Percentiles rank a stretch among this genome's conserved stretches.
These are phyloP conservation scores for Lachnellula willkommii DNA, from an alignment of 2,329 filamentous ascomycete genomes.

Conservation along the genomic window DNA sequence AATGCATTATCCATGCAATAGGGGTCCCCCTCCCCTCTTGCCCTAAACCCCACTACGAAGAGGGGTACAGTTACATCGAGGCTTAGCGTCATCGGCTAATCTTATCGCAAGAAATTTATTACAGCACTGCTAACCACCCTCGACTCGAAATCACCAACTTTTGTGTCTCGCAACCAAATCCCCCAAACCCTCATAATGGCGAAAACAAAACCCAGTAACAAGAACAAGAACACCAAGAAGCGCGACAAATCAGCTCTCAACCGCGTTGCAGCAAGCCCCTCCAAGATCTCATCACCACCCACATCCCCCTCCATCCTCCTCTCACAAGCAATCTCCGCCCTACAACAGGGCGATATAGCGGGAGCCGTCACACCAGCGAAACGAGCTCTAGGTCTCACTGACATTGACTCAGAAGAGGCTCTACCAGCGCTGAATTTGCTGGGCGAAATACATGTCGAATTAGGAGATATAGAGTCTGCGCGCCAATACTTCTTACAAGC, in stretches of 20 bases:
- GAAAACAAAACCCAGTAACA: conserved; percentile 31
- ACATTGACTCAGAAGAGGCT: conserved; percentile 23
- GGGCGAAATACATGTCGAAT: conserved; percentile 35
- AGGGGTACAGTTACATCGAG: too few relatives aligned
- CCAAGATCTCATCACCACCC: conserved; percentile 23
- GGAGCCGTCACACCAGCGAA: conserved; percentile 27
- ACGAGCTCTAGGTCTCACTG: conserved; percentile 22
- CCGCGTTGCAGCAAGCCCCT: conserved; percentile 21
- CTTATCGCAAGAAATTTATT: not conserved
- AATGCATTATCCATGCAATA: too few relatives aligned
- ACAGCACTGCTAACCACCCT: not conserved
- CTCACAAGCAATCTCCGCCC: conserved; percentile 23
- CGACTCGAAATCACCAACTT: conserved; percentile 2
- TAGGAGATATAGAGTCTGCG: conserved; percentile 68
- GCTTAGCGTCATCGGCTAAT: too few relatives aligned
- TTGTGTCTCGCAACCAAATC: not conserved
- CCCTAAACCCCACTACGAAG: too few relatives aligned
- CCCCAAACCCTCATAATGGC: conserved; percentile 24
- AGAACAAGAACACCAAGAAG: conserved; percentile 29
- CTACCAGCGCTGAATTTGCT: conserved; percentile 31
- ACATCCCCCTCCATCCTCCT: conserved; percentile 22
- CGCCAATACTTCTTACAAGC: conserved; percentile 67
- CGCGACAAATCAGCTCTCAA: conserved; percentile 27
- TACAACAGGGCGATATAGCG: conserved; percentile 32
- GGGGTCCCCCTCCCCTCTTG: too few relatives aligned